Evolutionary conservation across 352 stramenopile species (phyloP).

Genomic region (Nothophytophthora sp.): DNA sequence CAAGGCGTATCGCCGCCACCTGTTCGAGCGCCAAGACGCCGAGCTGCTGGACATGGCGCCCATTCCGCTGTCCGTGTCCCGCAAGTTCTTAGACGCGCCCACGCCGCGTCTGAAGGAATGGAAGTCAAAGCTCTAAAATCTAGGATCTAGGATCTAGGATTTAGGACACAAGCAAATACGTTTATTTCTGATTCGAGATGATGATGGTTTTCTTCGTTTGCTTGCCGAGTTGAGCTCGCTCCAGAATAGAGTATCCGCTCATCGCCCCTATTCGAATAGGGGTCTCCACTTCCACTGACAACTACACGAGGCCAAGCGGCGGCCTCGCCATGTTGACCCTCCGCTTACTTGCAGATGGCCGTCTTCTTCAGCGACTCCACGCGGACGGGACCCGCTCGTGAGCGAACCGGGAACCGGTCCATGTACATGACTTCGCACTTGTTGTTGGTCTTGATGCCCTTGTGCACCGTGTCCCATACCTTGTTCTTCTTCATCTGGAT

Average conservation of each 20-base stretch:
- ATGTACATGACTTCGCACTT: constrained; percentile 77
- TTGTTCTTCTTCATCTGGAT: constrained; percentile 90
- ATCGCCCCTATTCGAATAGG: no score
- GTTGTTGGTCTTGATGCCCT: constrained; percentile 78
- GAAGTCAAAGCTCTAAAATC: no score
- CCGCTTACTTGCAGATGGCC: constrained; percentile 37
- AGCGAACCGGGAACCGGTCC: constrained; percentile 60
- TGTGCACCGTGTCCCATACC: constrained; percentile 73
- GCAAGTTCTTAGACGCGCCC: no score
- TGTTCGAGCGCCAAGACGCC: no score
- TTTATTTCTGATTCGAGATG: no score
- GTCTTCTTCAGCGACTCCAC: constrained; percentile 70
- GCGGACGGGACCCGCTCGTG: constrained; percentile 50
- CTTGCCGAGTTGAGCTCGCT: constrained; percentile 13
- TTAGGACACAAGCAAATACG: no score
- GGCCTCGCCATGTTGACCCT: constrained; percentile 2
- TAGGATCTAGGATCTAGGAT: no score
- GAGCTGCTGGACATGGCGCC: no score
- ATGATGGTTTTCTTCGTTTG: constrained; percentile 3
- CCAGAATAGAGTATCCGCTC: not conserved
- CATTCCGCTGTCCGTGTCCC: no score
- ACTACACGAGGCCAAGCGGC: constrained; percentile 11
- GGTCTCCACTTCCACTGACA: no score
- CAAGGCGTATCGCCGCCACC: no score
- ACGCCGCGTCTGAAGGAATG: no score